Percentiles rank a stretch among this genome's conserved stretches.
These are phyloP conservation scores for Aspergillus jensenii DNA, from an alignment of 2,329 filamentous ascomycete genomes.

Conservation along the genomic window DNA sequence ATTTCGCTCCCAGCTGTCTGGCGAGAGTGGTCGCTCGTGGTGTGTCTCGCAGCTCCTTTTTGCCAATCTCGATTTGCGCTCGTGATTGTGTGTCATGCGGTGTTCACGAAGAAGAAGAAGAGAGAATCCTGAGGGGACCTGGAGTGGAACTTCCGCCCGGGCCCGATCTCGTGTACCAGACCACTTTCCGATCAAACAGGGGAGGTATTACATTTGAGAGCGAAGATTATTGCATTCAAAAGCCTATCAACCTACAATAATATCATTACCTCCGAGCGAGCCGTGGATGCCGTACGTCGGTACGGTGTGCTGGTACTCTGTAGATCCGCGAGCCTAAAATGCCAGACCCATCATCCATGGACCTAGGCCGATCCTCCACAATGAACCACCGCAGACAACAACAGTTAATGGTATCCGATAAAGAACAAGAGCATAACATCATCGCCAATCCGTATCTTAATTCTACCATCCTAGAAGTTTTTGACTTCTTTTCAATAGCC, in stretches of 20 bases:
- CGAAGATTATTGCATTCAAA: not conserved
- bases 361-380: conserved; percentile 4
- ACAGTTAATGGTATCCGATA: too few species aligned
- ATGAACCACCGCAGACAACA: not conserved
- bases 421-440: too few species aligned
- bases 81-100: not conserved
- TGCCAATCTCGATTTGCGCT: not conserved
- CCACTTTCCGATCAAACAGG: not conserved
- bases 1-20: not conserved
- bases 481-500: too few species aligned
- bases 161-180: not conserved
- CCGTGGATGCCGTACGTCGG: too few species aligned
- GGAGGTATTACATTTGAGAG: not conserved
- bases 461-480: too few species aligned
- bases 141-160: not conserved
- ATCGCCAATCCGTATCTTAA: too few species aligned
- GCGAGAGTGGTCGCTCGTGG: not conserved
- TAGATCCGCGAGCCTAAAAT: not conserved
- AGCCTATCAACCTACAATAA: not conserved
- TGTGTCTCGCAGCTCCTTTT: not conserved
- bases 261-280: not conserved
- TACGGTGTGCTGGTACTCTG: too few species aligned
- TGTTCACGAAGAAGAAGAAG: not conserved
- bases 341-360: not conserved
- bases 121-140: not conserved